A percentile compares a stretch with the other conserved stretches of the same genome.
phyloP scores from a whole-genome alignment of 139 green algal genomes.

The Ettlia oleoabundans region DNA sequence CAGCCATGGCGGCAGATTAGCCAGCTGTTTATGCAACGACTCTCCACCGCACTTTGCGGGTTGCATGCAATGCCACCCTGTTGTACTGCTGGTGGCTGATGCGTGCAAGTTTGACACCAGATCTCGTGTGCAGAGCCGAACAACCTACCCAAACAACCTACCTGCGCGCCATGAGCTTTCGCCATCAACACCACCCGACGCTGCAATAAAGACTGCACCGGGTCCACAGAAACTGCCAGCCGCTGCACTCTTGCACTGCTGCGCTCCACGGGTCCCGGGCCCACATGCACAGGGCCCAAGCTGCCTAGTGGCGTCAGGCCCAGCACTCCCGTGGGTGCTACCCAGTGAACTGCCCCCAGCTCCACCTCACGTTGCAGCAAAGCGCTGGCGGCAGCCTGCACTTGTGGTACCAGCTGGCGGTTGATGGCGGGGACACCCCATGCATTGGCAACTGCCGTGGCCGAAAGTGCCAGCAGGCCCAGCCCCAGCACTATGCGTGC shows the following conservation, averaged over 20 bases:
- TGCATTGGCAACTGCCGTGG: constrained; percentile 48
- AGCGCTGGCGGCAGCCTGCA: neutral
- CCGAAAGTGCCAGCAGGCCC: constrained; percentile 22
- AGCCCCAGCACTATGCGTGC: constrained; percentile 20
- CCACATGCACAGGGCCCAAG: constrained; percentile 61
- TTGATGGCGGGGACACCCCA: constrained; percentile 58
- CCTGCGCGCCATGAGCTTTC: constrained; percentile 37
- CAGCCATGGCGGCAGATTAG: too few species aligned
- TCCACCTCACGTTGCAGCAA: constrained; percentile 49
- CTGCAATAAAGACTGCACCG: constrained; percentile 59
- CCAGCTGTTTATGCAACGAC: too few species aligned
- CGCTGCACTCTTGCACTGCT: constrained; percentile 44
- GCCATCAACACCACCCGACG: constrained; percentile 63
- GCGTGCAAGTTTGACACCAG: too few species aligned
- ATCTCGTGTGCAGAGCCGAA: too few species aligned
- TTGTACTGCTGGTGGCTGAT: too few species aligned
- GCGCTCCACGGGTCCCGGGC: constrained; percentile 58
- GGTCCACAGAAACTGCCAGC: constrained; percentile 61
- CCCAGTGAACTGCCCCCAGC: constrained; percentile 56
- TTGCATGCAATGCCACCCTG: too few species aligned
- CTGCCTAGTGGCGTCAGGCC: constrained; percentile 62
- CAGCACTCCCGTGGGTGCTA: constrained; percentile 58
- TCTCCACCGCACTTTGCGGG: too few species aligned
- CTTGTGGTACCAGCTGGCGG: constrained; percentile 24
- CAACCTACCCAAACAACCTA: too few species aligned